Evolutionary conservation across 306 rosid species (phyloP).

Genomic region (Rubus idaeus): DNA sequence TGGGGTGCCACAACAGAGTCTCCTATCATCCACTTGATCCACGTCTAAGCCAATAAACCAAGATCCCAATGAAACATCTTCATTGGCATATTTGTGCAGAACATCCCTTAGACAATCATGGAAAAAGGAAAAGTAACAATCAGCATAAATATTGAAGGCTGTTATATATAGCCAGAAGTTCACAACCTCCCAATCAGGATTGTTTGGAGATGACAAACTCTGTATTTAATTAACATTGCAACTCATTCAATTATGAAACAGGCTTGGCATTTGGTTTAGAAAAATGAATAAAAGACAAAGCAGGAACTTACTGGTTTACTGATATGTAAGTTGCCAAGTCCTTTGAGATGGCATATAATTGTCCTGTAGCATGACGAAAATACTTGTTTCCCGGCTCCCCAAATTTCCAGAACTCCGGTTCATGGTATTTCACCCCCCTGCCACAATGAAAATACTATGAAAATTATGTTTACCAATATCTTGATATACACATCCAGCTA

Average conservation of each 20-base stretch:
- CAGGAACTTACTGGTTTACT: constrained; percentile 59
- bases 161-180: not conserved
- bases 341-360: constrained; percentile 77
- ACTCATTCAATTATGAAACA: not conserved
- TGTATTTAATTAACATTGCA: not conserved
- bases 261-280: constrained; percentile 1
- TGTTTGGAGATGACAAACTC: constrained; percentile 2
- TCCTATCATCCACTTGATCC: constrained; percentile 75
- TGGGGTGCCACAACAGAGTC: constrained; percentile 83
- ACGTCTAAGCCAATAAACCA: constrained; percentile 95
- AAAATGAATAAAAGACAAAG: constrained; percentile 9
- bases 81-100: constrained; percentile 89
- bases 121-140: constrained; percentile 8
- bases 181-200: not conserved
- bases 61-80: constrained; percentile 89
- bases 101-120: constrained; percentile 46
- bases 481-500: not conserved
- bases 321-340: constrained; percentile 81
- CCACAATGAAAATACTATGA: constrained; percentile 24
- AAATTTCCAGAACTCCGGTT: constrained; percentile 93
- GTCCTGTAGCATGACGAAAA: constrained; percentile 95
- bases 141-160: constrained; percentile 22
- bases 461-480: constrained; percentile 15
- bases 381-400: constrained; percentile 85
- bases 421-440: constrained; percentile 91